Evolutionary conservation across 805 yeast genomes (phyloP).

Genomic region (Metschnikowia cerradonensis): DNA sequence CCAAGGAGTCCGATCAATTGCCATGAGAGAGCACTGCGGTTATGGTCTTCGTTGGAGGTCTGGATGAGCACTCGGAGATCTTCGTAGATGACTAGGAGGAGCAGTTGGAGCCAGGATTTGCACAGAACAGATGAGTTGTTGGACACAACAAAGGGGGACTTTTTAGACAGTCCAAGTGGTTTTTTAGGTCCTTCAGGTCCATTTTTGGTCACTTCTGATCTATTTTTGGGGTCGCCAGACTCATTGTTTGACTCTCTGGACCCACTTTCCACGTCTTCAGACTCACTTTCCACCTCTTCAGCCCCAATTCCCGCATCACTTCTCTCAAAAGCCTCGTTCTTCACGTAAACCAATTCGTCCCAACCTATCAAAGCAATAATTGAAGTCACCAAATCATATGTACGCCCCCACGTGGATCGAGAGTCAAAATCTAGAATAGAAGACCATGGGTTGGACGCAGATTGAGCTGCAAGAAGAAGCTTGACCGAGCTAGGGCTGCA

Average conservation of each 20-base stretch:
- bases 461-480: conserved; percentile 28
- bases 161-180: background rate
- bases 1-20: conserved; percentile 54
- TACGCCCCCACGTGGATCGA: conserved; percentile 40
- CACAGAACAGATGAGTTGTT: conserved; percentile 39
- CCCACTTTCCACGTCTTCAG: no score
- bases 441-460: conserved; percentile 23
- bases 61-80: conserved; percentile 39
- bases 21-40: conserved; percentile 70
- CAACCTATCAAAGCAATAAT: conserved; percentile 74
- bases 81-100: conserved; percentile 67
- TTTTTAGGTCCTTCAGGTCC: background rate
- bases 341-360: conserved; percentile 64
- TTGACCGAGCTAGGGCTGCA: conserved; percentile 27
- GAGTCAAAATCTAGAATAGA: conserved; percentile 32
- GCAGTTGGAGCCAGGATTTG: conserved; percentile 75
- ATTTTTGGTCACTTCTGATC: conserved; percentile 20
- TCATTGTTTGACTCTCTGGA: conserved; percentile 12
- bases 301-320: no score
- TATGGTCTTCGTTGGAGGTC: conserved; percentile 22
- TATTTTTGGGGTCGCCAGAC: no score
- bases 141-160: conserved; percentile 17
- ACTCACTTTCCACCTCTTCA: no score
- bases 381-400: conserved; percentile 64
- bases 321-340: conserved; percentile 57